A percentile compares a stretch with the other conserved stretches of the same genome.
phyloP scores from a whole-genome alignment of 1,139 yeast species.

The Pichia sp. region DNA sequence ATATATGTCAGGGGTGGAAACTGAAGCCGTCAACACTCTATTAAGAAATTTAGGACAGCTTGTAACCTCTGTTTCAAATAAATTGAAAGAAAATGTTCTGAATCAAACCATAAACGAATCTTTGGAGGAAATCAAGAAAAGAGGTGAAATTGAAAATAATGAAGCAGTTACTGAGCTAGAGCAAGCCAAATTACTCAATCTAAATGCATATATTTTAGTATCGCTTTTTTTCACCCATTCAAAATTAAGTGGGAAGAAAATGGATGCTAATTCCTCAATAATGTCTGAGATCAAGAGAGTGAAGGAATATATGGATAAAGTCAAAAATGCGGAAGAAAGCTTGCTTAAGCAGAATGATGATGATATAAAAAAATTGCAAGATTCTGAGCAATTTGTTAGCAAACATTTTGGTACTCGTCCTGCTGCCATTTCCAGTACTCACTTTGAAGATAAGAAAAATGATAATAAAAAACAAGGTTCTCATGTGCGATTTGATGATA shows the following conservation, averaged over 20 bases:
- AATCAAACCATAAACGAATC: slow-evolving; percentile 9
- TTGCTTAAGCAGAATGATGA: slow-evolving; percentile 20
- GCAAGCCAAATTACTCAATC: slow-evolving; percentile 21
- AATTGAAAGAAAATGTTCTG: slow-evolving; percentile 8
- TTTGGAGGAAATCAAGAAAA: slow-evolving; percentile 10
- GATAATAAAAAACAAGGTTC: slow-evolving; percentile 3
- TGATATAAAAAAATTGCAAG: slow-evolving; percentile 19
- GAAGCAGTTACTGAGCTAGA: slow-evolving; percentile 13
- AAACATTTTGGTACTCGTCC: slow-evolving; percentile 30
- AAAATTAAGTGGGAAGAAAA: slow-evolving; percentile 51
- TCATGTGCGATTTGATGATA: slow-evolving; percentile 5
- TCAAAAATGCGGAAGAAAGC: slow-evolving; percentile 37
- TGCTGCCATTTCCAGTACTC: slow-evolving; percentile 54
- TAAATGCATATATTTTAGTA: slow-evolving; percentile 38
- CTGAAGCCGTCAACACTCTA: slow-evolving; percentile 5
- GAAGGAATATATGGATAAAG: slow-evolving; percentile 58
- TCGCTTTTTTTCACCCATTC: slow-evolving; percentile 49
- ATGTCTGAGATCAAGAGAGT: slow-evolving; percentile 67
- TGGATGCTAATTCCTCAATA: slow-evolving; percentile 49
- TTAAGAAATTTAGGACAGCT: slow-evolving; percentile 1
- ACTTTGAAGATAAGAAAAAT: slow-evolving; percentile 34
- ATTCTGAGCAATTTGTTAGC: slow-evolving; percentile 36
- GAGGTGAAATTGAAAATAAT: slow-evolving; percentile 6
- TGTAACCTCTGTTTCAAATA: not conserved
- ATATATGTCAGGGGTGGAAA: slow-evolving; percentile 6